These are phyloP conservation scores for Auriscalpium vulgare DNA, from an alignment of 768 basidiomycete genomes.

Conservation along the genomic window DNA sequence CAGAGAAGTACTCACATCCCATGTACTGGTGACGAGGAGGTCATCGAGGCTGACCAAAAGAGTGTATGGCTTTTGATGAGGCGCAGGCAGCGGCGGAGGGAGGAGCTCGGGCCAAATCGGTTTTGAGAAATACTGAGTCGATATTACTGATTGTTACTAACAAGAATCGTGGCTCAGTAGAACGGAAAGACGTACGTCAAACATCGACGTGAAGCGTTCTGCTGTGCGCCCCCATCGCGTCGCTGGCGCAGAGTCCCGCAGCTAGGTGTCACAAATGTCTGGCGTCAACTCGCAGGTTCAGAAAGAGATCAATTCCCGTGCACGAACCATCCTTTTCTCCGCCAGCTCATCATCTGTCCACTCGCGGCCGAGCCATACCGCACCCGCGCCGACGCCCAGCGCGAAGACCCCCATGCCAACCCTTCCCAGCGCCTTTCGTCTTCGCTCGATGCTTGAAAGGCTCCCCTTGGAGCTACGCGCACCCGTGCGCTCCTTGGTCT, in stretches of 20 bases:
- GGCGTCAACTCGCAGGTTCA: neutral
- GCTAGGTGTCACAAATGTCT: slow-evolving; percentile 28
- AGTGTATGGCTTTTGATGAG: slow-evolving; percentile 87
- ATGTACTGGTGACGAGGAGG: slow-evolving; percentile 81
- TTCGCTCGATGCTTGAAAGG: slow-evolving; percentile 71
- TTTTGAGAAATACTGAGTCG: slow-evolving; percentile 76
- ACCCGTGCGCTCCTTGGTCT: slow-evolving; percentile 51
- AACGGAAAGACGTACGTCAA: slow-evolving; percentile 46
- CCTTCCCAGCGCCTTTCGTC: slow-evolving; percentile 49
- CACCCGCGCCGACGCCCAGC: slow-evolving; percentile 47
- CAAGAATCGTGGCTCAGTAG: neutral
- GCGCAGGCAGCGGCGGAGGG: slow-evolving; percentile 75
- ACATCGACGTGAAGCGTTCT: slow-evolving; percentile 53
- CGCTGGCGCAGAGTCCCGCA: slow-evolving; percentile 47
- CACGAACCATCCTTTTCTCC: slow-evolving; percentile 51
- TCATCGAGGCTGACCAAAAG: slow-evolving; percentile 89
- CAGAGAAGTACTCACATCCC: slow-evolving; percentile 72
- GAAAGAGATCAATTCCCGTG: slow-evolving; percentile 1
- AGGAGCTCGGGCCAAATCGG: slow-evolving; percentile 90
- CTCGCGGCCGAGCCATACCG: slow-evolving; percentile 65
- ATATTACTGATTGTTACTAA: too few relatives aligned
- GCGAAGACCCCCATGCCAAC: slow-evolving; percentile 45
- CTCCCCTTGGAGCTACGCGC: slow-evolving; percentile 73
- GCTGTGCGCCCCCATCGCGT: slow-evolving; percentile 60
- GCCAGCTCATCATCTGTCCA: slow-evolving; percentile 72